These are phyloP conservation scores for Leccinum boreale DNA, from an alignment of 768 basidiomycete genomes.

Conservation along the genomic window DNA sequence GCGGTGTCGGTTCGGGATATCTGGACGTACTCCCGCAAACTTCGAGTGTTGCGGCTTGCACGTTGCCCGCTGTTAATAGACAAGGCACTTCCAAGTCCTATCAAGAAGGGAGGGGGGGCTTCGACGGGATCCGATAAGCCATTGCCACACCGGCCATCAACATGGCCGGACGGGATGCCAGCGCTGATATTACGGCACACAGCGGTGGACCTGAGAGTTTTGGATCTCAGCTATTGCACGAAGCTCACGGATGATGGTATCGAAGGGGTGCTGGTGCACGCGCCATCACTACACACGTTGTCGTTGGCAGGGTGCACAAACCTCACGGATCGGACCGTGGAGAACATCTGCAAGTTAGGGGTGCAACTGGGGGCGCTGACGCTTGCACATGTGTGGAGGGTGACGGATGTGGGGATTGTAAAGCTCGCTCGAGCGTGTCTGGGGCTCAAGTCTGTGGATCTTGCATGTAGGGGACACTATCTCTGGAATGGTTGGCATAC, in stretches of 20 bases:
- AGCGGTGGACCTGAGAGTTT: slow-evolving; percentile 70
- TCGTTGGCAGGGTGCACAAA: slow-evolving; percentile 73
- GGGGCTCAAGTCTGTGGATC: slow-evolving; percentile 76
- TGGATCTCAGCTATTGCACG: slow-evolving; percentile 75
- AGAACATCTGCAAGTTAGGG: slow-evolving; percentile 67
- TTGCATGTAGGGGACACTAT: slow-evolving; percentile 63
- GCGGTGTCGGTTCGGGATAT: slow-evolving; percentile 71
- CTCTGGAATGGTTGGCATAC: slow-evolving; percentile 1
- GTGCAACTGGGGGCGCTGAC: slow-evolving; percentile 76
- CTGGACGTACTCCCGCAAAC: slow-evolving; percentile 76
- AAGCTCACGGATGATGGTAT: slow-evolving; percentile 73
- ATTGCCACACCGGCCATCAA: slow-evolving; percentile 51
- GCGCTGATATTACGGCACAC: slow-evolving; percentile 60
- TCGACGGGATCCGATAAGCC: slow-evolving; percentile 42
- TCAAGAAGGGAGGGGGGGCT: slow-evolving; percentile 33
- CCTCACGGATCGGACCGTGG: slow-evolving; percentile 70
- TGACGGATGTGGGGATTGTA: slow-evolving; percentile 76
- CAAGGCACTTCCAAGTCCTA: slow-evolving; percentile 64
- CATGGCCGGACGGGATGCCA: slow-evolving; percentile 60
- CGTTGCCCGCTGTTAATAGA: slow-evolving; percentile 78
- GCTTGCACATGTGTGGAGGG: slow-evolving; percentile 72
- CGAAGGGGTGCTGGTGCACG: slow-evolving; percentile 70
- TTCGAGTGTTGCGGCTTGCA: slow-evolving; percentile 73
- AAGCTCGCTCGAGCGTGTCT: slow-evolving; percentile 67
- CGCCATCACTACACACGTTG: slow-evolving; percentile 72